Conservation (phyloP, 768 basidiomycete genomes). For the Podaxis pistillaris region DNA sequence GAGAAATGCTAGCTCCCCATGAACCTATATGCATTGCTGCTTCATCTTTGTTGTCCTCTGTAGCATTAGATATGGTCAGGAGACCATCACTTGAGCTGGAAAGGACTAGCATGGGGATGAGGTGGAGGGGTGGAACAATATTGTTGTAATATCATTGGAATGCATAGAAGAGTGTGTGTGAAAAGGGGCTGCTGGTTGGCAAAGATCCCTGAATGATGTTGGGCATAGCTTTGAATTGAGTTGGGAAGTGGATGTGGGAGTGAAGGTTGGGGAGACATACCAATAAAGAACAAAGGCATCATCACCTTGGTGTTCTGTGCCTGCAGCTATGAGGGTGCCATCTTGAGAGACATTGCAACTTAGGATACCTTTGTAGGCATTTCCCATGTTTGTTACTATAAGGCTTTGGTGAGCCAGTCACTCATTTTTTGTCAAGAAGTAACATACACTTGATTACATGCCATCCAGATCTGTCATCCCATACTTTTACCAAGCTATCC, state of each 20-base stretch:
- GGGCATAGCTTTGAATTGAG: neutral
- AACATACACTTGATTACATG: conserved; percentile 60
- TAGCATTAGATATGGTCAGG: conserved; percentile 64
- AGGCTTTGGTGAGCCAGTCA: conserved; percentile 39
- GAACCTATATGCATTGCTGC: conserved; percentile 77
- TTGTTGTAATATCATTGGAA: conserved; percentile 86
- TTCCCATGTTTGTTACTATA: conserved; percentile 48
- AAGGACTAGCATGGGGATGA: conserved; percentile 44
- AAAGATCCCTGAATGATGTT: conserved; percentile 69
- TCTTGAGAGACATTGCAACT: conserved; percentile 71
- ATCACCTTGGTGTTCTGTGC: conserved; percentile 77
- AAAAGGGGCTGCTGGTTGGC: conserved; percentile 67
- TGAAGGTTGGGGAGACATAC: conserved; percentile 33
- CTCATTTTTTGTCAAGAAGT: conserved; percentile 10
- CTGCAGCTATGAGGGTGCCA: conserved; percentile 74
- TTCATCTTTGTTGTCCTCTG: conserved; percentile 87
- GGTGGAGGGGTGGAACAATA: conserved; percentile 46
- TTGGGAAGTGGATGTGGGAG: neutral
- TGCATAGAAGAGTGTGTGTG: conserved; percentile 84
- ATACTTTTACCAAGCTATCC: conserved; percentile 69
- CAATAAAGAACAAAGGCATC: conserved; percentile 86
- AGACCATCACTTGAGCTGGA: conserved; percentile 87
- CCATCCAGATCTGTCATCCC: conserved; percentile 66
- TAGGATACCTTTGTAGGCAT: conserved; percentile 40
- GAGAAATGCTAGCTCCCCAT: conserved; percentile 79